Base-by-base conservation (phyloP, 352 stramenopile species). In the Blastocystis sp. region DNA sequence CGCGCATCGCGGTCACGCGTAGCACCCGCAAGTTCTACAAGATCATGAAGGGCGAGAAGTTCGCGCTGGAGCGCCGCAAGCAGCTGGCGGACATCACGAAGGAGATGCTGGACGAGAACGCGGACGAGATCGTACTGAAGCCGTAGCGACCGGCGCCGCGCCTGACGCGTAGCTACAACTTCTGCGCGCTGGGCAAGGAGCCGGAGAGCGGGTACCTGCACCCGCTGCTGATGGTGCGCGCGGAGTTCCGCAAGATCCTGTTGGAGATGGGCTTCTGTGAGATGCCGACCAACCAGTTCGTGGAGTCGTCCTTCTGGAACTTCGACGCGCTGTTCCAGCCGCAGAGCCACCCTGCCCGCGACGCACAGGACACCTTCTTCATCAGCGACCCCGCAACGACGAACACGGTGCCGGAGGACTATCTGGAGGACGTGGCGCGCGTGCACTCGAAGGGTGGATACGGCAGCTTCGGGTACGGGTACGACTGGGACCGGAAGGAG, bases 291-390 rank as follows among this genome's bases (percentile, higher is more conserved):
- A 98, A 97, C 92, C 96, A 97, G 91, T 99, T 94, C 92, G 97
- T 99, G 34, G 97, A 99, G 91, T 97, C 92, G 90, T 98, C 93
- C 89, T 99, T 99, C 91, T 99, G 97, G 97, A 99, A 99, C 92
- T 99, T 99, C 91, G 97, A 99, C 91, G 96, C 96, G 70, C 93
- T 99, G 71, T 99, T 99, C 91, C 97, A 99, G 92, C 97, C 97
- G 61, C 97, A 99, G 93, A 98, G 93, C 45, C 97, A 99, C 90
- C 97, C 97, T 60, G 97, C 97, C 19, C 93, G 97, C 89, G 97
- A 99, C 90, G 96, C 96, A 40, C 97, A 99, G 90, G 97, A 99
- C 91, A 99, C 97, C 52, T 99, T 99, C 92, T 99, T 99, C 93
- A 96, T 99, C 87, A 98, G 97, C 89, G 91, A 95, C 66, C 94